A percentile compares a stretch with the other conserved stretches of the same genome.
phyloP scores from a whole-genome alignment of 495 filamentous ascomycete genomes.

The Chaetomium cochliodes region DNA sequence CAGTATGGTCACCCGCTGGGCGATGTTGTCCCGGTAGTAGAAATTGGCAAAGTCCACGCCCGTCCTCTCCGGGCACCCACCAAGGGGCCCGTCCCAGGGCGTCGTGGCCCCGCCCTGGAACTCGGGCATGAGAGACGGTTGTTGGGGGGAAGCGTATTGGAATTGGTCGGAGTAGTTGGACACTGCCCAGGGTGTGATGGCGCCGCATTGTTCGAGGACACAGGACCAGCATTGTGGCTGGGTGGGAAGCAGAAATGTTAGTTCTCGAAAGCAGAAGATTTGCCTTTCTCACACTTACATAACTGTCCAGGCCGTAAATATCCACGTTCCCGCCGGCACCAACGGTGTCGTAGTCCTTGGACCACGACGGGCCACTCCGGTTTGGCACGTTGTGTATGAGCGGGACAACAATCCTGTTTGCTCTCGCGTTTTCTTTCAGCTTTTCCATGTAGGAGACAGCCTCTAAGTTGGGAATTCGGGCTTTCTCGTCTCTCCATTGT shows the following conservation, averaged over 20 bases:
- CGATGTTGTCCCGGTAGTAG: conserved; percentile 77
- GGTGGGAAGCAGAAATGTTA: neutral
- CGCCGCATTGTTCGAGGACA: conserved; percentile 48
- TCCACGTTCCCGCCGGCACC: conserved; percentile 55
- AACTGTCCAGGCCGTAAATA: conserved; percentile 69
- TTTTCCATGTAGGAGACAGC: conserved; percentile 59
- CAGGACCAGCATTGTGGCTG: conserved; percentile 62
- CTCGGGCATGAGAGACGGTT: conserved; percentile 22
- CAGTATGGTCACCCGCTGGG: conserved; percentile 49
- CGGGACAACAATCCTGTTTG: conserved; percentile 70
- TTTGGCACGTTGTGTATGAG: conserved; percentile 63
- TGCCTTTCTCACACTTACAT: conserved; percentile 12
- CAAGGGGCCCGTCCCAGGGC: conserved; percentile 64
- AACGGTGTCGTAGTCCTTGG: conserved; percentile 46
- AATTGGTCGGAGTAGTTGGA: conserved; percentile 44
- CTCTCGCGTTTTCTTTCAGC: conserved; percentile 63
- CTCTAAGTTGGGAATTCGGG: conserved; percentile 52
- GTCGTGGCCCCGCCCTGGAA: conserved; percentile 23
- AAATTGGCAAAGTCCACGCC: conserved; percentile 35
- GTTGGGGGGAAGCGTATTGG: neutral
- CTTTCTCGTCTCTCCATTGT: neutral
- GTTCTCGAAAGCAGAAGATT: neutral
- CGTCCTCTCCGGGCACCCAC: neutral
- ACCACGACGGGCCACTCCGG: conserved; percentile 42
- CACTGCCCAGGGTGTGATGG: conserved; percentile 52